phyloP scores from a whole-genome alignment of 192 early-diverging fungal species.

The Umbelopsis sp. region DNA sequence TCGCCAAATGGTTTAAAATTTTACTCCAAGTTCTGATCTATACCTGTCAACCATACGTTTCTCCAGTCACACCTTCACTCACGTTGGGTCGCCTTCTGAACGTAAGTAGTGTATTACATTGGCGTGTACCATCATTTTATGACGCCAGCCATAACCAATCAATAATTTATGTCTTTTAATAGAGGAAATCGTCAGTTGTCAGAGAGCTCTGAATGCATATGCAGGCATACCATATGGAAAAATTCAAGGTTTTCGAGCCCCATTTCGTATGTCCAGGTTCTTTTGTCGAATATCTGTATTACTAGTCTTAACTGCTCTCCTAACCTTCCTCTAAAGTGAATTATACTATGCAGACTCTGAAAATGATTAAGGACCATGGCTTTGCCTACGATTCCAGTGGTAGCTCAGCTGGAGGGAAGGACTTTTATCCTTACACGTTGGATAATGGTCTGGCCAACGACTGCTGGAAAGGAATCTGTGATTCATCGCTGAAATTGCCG shows the following conservation, averaged over 20 bases:
- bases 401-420: constrained; percentile 20
- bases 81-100: constrained; percentile 32
- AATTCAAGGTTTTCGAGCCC: constrained; percentile 66
- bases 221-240: constrained; percentile 59
- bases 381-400: neutral
- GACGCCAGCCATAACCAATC: neutral
- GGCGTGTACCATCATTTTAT: neutral
- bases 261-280: constrained; percentile 47
- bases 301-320: neutral
- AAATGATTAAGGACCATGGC: neutral
- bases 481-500: constrained; percentile 30
- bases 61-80: constrained; percentile 33
- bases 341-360: neutral
- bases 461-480: constrained; percentile 52
- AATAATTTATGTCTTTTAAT: neutral
- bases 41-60: neutral
- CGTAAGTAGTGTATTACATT: constrained; percentile 9
- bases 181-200: constrained; percentile 43
- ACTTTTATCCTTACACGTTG: constrained; percentile 57
- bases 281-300: too few species aligned
- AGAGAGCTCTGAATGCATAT: constrained; percentile 50
- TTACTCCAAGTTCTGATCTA: neutral
- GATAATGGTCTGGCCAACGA: constrained; percentile 66
- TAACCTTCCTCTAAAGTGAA: neutral
- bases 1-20: too few species aligned